Conservation (phyloP, 2,329 filamentous ascomycete genomes). For the Fusarium oligoseptatum region DNA sequence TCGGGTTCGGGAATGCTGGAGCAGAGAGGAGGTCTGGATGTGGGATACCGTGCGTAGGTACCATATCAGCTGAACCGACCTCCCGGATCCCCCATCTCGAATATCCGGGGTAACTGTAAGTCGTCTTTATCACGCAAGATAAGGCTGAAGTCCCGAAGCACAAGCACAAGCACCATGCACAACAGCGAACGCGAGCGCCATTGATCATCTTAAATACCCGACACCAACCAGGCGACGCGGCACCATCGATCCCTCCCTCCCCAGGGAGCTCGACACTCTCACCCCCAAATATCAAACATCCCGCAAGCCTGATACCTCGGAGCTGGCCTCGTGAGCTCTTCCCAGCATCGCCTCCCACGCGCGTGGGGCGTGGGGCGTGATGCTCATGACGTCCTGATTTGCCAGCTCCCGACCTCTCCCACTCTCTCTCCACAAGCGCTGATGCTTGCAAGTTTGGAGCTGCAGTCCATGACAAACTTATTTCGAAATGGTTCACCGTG, state of each 20-base stretch:
- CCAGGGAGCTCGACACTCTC: conserved; percentile 1
- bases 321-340: conserved; percentile 41
- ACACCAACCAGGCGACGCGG: conserved; percentile 6
- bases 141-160: conserved; percentile 36
- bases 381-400: conserved; percentile 43
- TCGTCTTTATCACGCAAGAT: conserved; percentile 33
- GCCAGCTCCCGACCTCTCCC: conserved; percentile 43
- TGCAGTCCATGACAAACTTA: conserved; percentile 48
- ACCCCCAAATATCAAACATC: conserved; percentile 4
- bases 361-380: conserved; percentile 47
- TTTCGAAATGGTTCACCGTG: conserved; percentile 43
- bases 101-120: conserved; percentile 30
- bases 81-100: conserved; percentile 29
- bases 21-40: not conserved
- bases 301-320: conserved; percentile 19
- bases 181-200: conserved; percentile 4
- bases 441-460: conserved; percentile 40
- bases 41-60: conserved; percentile 9
- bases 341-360: conserved; percentile 43
- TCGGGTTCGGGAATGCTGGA: not conserved
- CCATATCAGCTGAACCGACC: conserved; percentile 15
- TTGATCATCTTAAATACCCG: conserved; percentile 27
- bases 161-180: conserved; percentile 13
- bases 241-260: conserved; percentile 3
- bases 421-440: conserved; percentile 48